These are phyloP conservation scores for Zymoseptoria brevis DNA, from an alignment of 2,329 filamentous ascomycete species.

Conservation along the genomic window DNA sequence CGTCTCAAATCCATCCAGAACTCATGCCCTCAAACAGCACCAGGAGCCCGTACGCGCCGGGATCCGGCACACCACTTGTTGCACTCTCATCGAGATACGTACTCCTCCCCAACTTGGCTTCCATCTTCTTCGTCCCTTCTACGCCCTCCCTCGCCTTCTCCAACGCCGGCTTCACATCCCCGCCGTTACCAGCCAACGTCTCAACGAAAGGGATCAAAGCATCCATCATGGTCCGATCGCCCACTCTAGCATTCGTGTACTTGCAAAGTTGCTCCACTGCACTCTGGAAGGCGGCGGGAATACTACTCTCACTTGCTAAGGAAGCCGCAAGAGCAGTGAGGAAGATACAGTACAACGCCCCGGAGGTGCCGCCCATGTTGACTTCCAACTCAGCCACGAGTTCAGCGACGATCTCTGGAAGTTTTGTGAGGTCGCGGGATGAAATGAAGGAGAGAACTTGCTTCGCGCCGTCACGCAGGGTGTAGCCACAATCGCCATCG, in stretches of 20 bases:
- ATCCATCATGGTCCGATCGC: conserved; percentile 33
- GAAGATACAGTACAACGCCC: conserved; percentile 31
- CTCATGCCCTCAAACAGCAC: conserved; percentile 30
- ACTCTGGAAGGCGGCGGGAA: conserved; percentile 20
- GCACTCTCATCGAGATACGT: conserved; percentile 31
- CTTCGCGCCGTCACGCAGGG: conserved; percentile 29
- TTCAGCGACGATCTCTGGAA: conserved; percentile 22
- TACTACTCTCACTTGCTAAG: conserved; percentile 15
- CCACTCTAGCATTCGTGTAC: conserved; percentile 28
- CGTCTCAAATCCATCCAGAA: no score
- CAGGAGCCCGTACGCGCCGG: conserved; percentile 31
- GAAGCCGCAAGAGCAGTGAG: conserved; percentile 27
- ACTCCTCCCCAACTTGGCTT: conserved; percentile 29
- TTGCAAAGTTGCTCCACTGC: conserved; percentile 26
- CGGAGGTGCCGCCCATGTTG: conserved; percentile 31
- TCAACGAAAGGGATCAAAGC: conserved; percentile 30
- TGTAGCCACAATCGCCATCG: conserved; percentile 32
- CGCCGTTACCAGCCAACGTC: conserved; percentile 15
- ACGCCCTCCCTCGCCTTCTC: conserved; percentile 23
- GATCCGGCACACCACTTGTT: conserved; percentile 31
- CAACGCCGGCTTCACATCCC: conserved; percentile 20
- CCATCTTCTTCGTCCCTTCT: conserved; percentile 29
- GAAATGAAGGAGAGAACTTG: conserved; percentile 29
- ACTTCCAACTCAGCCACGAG: conserved; percentile 29
- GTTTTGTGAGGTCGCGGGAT: conserved; percentile 20